Conservation (phyloP, 352 stramenopile species). For the Hyaloperonospora arabidopsidis region DNA sequence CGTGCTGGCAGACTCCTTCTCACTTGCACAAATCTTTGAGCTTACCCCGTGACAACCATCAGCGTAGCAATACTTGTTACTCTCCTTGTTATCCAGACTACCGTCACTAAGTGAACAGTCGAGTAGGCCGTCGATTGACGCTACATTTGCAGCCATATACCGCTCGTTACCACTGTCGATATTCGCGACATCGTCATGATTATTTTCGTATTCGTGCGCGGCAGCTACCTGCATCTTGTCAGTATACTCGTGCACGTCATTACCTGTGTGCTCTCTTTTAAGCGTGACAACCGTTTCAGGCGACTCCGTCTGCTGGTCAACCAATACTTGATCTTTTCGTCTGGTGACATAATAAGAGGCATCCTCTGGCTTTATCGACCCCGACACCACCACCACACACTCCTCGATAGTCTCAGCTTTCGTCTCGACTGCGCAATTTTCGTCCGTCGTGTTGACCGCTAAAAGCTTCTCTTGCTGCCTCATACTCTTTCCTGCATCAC, state of each 20-base stretch:
- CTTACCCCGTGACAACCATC: slow-evolving; percentile 14
- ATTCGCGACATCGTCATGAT: slow-evolving; percentile 15
- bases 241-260: slow-evolving; percentile 1
- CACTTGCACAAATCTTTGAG: slow-evolving; percentile 4
- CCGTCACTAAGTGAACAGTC: slow-evolving; percentile 18
- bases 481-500: slow-evolving; percentile 12
- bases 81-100: slow-evolving; percentile 17
- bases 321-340: not conserved
- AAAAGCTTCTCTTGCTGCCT: slow-evolving; percentile 11
- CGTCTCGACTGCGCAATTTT: slow-evolving; percentile 5
- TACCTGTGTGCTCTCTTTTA: slow-evolving; percentile 9
- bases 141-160: slow-evolving; percentile 24
- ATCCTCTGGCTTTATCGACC: slow-evolving; percentile 4
- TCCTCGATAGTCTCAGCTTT: slow-evolving; percentile 4
- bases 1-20: slow-evolving; percentile 16
- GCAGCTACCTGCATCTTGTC: slow-evolving; percentile 14
- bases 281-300: slow-evolving; percentile 1
- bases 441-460: slow-evolving; percentile 1
- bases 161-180: slow-evolving; percentile 22
- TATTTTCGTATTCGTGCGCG: slow-evolving; percentile 1
- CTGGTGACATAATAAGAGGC: slow-evolving; percentile 4
- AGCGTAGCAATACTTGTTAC: slow-evolving; percentile 25
- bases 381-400: slow-evolving; percentile 5
- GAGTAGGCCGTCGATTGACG: slow-evolving; percentile 27
- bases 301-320: slow-evolving; percentile 6